Percentiles rank a stretch among this genome's conserved stretches.
Conservation (phyloP, 805 yeast genomes). For the Sungouiozyma intestinalis region DNA sequence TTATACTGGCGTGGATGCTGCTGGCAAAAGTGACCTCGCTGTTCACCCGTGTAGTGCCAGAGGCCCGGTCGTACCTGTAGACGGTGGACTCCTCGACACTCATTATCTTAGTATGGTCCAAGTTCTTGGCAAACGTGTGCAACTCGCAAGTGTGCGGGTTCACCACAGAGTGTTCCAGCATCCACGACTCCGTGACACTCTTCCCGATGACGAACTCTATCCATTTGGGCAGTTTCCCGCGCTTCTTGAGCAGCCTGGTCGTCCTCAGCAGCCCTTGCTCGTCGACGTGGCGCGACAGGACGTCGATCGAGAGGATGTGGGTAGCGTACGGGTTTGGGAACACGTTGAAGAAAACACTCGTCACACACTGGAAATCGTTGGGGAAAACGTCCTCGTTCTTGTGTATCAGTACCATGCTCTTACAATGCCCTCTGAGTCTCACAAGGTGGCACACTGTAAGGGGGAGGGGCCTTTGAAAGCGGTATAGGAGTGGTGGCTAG, state of each 20-base stretch:
- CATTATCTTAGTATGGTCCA: conserved; percentile 73
- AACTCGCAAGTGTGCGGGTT: conserved; percentile 48
- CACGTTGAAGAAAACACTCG: conserved; percentile 65
- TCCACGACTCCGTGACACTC: conserved; percentile 61
- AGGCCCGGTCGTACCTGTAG: conserved; percentile 34
- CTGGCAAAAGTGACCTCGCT: conserved; percentile 62
- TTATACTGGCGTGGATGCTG: conserved; percentile 47
- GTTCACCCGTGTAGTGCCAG: conserved; percentile 36
- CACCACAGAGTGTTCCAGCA: conserved; percentile 66
- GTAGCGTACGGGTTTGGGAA: conserved; percentile 70
- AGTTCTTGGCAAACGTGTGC: conserved; percentile 64
- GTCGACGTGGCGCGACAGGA: conserved; percentile 52
- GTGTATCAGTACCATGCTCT: conserved; percentile 53
- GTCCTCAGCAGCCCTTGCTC: conserved; percentile 54
- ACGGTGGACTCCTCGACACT: conserved; percentile 67
- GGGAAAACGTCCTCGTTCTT: conserved; percentile 45
- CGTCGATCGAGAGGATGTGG: conserved; percentile 79
- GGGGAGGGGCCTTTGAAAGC: neutral
- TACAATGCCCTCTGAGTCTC: too few relatives aligned
- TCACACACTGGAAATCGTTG: conserved; percentile 60
- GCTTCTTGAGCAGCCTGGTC: conserved; percentile 64
- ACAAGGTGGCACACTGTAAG: too few relatives aligned
- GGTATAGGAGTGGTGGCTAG: too few relatives aligned
- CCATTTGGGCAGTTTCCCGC: conserved; percentile 75
- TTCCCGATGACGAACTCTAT: conserved; percentile 39